Conservation (phyloP, 139 green algal species). For the Ulvella scutata region DNA sequence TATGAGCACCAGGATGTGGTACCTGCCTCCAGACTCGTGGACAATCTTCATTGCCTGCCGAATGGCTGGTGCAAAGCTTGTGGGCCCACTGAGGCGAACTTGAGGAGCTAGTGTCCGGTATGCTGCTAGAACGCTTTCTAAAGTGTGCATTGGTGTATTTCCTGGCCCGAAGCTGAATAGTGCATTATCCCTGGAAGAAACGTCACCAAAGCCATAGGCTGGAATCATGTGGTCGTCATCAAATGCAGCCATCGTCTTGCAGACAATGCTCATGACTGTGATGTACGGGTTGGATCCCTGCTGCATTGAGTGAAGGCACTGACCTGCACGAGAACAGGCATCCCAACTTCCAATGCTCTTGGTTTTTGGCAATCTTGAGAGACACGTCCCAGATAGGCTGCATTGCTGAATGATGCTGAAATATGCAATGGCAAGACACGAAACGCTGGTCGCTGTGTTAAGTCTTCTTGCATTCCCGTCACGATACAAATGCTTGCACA, state of each 20-base stretch:
- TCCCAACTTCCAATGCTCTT: no score
- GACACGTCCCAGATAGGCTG: no score
- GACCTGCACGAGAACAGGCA: not conserved
- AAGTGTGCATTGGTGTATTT: not conserved
- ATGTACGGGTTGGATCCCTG: not conserved
- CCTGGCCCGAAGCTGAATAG: not conserved
- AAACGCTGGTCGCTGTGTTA: no score
- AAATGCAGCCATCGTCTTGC: constrained; percentile 22
- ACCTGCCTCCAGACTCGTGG: constrained; percentile 19
- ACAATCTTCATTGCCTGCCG: constrained; percentile 36
- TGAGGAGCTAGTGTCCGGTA: not conserved
- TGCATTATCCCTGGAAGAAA: not conserved
- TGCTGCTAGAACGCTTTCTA: not conserved
- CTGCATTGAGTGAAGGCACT: not conserved
- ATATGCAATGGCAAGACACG: no score
- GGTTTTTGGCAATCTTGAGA: no score
- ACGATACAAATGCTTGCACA: no score
- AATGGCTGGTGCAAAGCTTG: constrained; percentile 59
- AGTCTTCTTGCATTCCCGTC: no score
- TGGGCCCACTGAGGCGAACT: constrained; percentile 30
- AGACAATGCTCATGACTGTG: constrained; percentile 10
- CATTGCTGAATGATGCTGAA: no score
- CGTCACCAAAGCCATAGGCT: constrained; percentile 28
- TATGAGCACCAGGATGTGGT: constrained; percentile 46
- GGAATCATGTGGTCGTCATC: constrained; percentile 40